A percentile compares a stretch with the other conserved stretches of the same genome.
Conservation (phyloP, 345 rosid genomes). For the Brassica incana region DNA sequence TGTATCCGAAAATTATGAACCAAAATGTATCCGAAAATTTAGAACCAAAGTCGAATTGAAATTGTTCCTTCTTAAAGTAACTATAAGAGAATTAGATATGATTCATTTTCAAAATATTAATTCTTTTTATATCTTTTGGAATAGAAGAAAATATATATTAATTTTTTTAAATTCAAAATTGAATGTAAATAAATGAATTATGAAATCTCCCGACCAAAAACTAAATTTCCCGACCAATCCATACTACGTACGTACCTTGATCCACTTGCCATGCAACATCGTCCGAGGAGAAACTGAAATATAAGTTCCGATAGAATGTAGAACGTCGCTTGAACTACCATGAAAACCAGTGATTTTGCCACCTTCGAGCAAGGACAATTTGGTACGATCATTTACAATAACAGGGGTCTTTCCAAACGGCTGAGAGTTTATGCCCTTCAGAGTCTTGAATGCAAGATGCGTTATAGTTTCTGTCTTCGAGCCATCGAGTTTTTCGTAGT, state of each 20-base stretch:
- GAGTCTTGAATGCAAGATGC: background rate
- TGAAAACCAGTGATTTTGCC: slow-evolving; percentile 21
- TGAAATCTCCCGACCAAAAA: background rate
- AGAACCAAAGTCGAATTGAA: no score
- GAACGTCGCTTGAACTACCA: slow-evolving; percentile 12
- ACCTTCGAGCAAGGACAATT: background rate
- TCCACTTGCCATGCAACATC: background rate
- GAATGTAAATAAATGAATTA: no score
- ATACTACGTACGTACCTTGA: background rate
- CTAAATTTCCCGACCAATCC: background rate
- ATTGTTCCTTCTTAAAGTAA: no score
- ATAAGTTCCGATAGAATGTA: slow-evolving; percentile 26
- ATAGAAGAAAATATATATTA: no score
- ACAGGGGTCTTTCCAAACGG: background rate
- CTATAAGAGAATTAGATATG: no score
- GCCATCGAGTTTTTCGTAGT: background rate
- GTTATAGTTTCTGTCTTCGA: background rate
- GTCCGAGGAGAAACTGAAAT: background rate
- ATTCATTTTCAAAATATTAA: background rate
- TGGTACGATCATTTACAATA: background rate
- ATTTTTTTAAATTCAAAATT: no score
- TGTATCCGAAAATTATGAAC: no score
- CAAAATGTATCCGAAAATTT: no score
- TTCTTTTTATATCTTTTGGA: no score
- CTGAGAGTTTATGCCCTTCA: background rate